Conservation (phyloP, 2,329 filamentous ascomycete genomes). For the Nothopassalora personata region DNA sequence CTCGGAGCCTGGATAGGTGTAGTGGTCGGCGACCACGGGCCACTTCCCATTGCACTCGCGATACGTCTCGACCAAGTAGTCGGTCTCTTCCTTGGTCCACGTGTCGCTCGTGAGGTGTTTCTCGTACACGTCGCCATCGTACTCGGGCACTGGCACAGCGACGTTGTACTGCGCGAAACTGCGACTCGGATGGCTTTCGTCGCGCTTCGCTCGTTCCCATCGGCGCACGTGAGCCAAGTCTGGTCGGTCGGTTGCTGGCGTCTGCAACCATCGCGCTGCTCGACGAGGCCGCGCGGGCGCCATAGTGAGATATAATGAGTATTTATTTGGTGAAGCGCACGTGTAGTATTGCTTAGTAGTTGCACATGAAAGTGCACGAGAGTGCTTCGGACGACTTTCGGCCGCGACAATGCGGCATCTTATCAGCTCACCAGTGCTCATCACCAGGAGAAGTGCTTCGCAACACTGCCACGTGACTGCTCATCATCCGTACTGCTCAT, state of each 20-base stretch:
- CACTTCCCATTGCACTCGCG: conserved; percentile 81
- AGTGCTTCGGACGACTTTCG: too few relatives aligned
- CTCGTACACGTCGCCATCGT: conserved; percentile 82
- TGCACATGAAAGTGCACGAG: too few relatives aligned
- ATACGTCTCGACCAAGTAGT: conserved; percentile 74
- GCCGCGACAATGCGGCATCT: too few relatives aligned
- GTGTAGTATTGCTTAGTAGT: too few relatives aligned
- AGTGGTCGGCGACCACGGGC: conserved; percentile 87
- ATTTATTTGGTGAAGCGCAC: too few relatives aligned
- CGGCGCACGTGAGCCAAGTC: neutral
- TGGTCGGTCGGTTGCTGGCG: neutral
- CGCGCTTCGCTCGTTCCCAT: conserved; percentile 3
- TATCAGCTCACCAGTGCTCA: neutral
- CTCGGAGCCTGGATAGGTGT: conserved; percentile 38
- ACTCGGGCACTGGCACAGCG: conserved; percentile 68
- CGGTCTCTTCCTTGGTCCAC: conserved; percentile 91
- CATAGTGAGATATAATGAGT: neutral
- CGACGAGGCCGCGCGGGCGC: neutral
- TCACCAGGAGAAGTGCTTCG: neutral
- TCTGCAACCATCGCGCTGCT: neutral
- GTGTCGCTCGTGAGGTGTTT: conserved; percentile 62
- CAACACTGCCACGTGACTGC: too few relatives aligned
- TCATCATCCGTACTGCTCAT: too few relatives aligned
- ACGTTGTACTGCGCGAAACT: conserved; percentile 84
- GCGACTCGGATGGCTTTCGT: neutral